Conservation (phyloP, 441 rosid genomes). For the Gossypium davidsonii region DNA sequence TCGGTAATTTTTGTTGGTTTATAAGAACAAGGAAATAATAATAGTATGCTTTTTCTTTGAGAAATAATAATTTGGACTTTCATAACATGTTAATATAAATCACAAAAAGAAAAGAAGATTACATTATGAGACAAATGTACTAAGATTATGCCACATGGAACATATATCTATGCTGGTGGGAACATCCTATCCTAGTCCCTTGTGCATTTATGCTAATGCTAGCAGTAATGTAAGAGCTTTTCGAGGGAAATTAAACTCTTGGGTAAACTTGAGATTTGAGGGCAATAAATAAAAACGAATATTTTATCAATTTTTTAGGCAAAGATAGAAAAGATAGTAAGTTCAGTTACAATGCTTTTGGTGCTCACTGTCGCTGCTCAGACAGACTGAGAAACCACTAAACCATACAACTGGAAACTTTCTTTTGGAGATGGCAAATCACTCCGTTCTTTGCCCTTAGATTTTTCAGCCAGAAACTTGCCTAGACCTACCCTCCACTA, state of each 20-base stretch:
- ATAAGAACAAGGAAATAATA: background rate
- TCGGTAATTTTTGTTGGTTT: background rate
- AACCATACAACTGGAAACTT: background rate
- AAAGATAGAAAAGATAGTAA: background rate
- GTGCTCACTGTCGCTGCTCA: conserved; percentile 8
- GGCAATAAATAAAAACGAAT: background rate
- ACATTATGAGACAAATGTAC: background rate
- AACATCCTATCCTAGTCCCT: background rate
- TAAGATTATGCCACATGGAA: background rate
- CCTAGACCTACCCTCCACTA: conserved; percentile 1
- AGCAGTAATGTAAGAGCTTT: background rate
- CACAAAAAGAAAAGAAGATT: background rate
- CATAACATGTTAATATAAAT: background rate
- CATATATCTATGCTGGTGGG: background rate
- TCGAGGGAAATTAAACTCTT: background rate
- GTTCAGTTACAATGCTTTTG: conserved; percentile 12
- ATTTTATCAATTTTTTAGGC: background rate
- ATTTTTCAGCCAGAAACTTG: conserved; percentile 2
- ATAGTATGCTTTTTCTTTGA: background rate
- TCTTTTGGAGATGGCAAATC: background rate
- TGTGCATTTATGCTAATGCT: background rate
- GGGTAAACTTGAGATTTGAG: conserved; percentile 1
- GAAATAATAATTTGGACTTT: background rate
- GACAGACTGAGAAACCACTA: background rate
- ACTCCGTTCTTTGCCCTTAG: background rate